Evolutionary conservation across 176 grass and related monocot genomes (phyloP).

Genomic region (Hordeum marinum): DNA sequence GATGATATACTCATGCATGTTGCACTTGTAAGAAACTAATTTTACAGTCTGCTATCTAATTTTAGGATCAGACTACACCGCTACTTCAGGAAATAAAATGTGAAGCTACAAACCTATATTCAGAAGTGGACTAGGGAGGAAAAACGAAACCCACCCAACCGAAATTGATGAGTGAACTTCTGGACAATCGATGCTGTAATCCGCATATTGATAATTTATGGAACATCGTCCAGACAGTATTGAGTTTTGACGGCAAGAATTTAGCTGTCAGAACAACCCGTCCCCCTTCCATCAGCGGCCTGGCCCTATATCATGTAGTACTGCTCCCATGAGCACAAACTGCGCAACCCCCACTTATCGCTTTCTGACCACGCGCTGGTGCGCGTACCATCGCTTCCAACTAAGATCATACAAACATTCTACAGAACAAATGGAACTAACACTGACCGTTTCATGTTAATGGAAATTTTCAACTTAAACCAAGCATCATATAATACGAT

Average conservation of each 20-base stretch:
- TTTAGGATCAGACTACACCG: not conserved
- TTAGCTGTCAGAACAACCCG: too few species aligned
- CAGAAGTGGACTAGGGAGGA: not conserved
- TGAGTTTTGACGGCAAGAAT: too few species aligned
- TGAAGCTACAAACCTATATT: not conserved
- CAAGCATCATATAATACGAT: not conserved
- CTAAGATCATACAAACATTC: not conserved
- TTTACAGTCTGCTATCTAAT: not conserved
- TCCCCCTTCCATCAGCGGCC: not conserved
- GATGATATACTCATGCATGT: not conserved
- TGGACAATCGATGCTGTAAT: not conserved
- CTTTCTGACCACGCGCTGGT: too few species aligned
- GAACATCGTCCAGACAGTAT: too few species aligned
- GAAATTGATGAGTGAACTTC: not conserved
- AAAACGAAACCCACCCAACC: not conserved
- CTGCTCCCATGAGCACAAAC: not conserved
- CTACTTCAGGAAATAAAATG: not conserved
- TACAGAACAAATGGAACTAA: not conserved
- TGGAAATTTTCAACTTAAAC: not conserved
- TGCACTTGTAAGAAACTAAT: not conserved
- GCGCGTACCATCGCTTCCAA: not conserved
- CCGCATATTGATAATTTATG: too few species aligned
- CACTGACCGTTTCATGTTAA: not conserved
- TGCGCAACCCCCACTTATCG: not conserved
- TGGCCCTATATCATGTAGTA: not conserved